Conservation (phyloP, 2,329 filamentous ascomycete species). For the Colletotrichum tanaceti region DNA sequence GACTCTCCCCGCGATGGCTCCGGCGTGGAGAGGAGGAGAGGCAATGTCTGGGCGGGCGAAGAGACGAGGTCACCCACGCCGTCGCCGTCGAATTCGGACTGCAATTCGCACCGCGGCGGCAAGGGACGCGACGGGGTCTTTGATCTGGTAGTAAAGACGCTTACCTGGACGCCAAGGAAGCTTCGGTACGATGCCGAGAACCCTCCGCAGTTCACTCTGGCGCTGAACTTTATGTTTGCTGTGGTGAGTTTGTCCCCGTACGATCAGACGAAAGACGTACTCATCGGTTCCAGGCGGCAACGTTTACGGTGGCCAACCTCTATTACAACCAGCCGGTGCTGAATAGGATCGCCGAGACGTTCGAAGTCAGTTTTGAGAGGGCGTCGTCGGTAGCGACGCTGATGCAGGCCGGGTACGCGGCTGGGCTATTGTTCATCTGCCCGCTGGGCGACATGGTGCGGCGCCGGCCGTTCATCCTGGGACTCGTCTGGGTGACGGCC, state of each 20-base stretch:
- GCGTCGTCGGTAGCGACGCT: conserved; percentile 77
- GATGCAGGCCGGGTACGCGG: conserved; percentile 83
- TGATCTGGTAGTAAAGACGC: conserved; percentile 7
- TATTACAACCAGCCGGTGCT: conserved; percentile 87
- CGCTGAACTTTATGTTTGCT: conserved; percentile 77
- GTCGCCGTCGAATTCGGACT: conserved; percentile 21
- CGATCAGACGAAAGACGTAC: not conserved
- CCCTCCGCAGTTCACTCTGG: conserved; percentile 75
- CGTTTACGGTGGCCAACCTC: conserved; percentile 81
- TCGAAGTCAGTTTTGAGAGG: conserved; percentile 75
- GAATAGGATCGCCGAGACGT: conserved; percentile 78
- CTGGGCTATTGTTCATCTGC: conserved; percentile 78
- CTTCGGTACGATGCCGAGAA: conserved; percentile 75
- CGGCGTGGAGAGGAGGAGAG: not conserved
- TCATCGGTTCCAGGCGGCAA: conserved; percentile 55
- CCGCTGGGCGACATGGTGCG: conserved; percentile 78
- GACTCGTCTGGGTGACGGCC: conserved; percentile 74
- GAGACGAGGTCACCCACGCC: conserved; percentile 10
- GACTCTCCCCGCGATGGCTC: conserved; percentile 8
- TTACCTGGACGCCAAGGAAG: conserved; percentile 71
- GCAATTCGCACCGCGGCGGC: conserved; percentile 8
- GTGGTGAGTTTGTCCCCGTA: conserved; percentile 57
- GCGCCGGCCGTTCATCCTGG: conserved; percentile 76
- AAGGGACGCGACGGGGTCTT: conserved; percentile 2
- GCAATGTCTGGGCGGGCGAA: conserved; percentile 9